These are phyloP conservation scores for Aphanomyces stellatus DNA, from an alignment of 352 stramenopile genomes.

Conservation along the genomic window DNA sequence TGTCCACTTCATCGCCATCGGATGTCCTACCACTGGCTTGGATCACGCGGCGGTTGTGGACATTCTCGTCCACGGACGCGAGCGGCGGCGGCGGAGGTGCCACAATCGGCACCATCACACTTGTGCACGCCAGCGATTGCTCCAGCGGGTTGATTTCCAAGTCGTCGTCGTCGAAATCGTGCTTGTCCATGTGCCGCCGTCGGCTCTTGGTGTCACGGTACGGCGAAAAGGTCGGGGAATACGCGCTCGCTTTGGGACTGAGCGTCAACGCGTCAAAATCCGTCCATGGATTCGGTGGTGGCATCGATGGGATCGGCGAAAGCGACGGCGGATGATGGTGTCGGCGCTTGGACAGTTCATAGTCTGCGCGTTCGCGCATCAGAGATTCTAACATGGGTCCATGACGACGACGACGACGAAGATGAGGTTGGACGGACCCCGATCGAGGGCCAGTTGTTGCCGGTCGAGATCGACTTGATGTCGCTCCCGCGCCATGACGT, in stretches of 20 bases:
- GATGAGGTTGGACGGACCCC: too few species aligned
- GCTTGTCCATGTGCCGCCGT: background rate
- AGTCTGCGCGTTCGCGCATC: background rate
- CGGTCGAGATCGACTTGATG: background rate
- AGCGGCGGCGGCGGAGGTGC: background rate
- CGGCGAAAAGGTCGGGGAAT: background rate
- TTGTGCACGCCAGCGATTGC: conserved; percentile 4
- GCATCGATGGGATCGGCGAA: background rate
- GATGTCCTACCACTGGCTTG: background rate
- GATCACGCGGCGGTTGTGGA: conserved; percentile 16
- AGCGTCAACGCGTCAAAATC: background rate
- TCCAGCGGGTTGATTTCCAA: background rate
- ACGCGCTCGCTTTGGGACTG: background rate
- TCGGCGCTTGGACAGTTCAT: background rate
- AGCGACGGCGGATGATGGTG: background rate
- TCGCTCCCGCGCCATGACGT: background rate
- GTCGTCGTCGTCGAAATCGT: background rate
- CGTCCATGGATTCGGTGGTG: background rate
- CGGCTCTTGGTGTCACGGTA: background rate
- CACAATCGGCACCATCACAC: conserved; percentile 6
- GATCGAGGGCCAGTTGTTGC: too few species aligned
- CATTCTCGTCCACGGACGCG: conserved; percentile 10
- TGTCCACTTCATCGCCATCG: background rate
- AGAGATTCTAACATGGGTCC: background rate
- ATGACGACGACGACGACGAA: too few species aligned